Conservation (phyloP, 352 stramenopile species). For the Globisporangium abappressorium region DNA sequence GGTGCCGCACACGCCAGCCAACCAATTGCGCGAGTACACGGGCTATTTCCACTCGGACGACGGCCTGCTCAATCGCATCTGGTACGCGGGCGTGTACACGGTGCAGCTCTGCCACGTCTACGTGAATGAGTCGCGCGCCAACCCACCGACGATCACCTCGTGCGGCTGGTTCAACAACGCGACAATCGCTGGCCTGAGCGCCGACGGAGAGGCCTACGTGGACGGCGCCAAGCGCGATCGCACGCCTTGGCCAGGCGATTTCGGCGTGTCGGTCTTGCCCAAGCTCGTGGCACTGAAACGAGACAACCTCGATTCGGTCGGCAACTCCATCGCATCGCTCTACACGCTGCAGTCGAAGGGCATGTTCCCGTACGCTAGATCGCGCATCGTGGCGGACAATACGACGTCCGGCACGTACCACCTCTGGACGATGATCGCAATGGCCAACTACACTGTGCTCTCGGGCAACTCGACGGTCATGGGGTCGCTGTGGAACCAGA, state of each 20-base stretch:
- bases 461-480: conserved; percentile 22
- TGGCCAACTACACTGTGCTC: conserved; percentile 30
- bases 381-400: conserved; percentile 4
- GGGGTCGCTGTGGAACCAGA: conserved; percentile 3
- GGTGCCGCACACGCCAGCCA: background rate
- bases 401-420: conserved; percentile 40
- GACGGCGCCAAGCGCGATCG: background rate
- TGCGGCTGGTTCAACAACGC: background rate
- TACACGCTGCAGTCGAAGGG: conserved; percentile 1
- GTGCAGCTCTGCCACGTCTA: conserved; percentile 34
- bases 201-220: background rate
- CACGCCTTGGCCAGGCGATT: conserved; percentile 31
- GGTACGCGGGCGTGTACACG: conserved; percentile 38
- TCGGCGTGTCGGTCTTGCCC: conserved; percentile 23
- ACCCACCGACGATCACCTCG: background rate
- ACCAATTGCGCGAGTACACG: conserved; percentile 10
- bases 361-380: background rate
- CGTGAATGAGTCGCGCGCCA: conserved; percentile 26
- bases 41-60: conserved; percentile 42
- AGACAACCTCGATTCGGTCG: conserved; percentile 31
- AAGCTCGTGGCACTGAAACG: conserved; percentile 29
- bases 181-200: background rate
- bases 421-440: conserved; percentile 35
- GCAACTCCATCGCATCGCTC: conserved; percentile 28
- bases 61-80: conserved; percentile 39